Conservation (phyloP, 805 yeast genomes). For the Clavispora fructus region DNA sequence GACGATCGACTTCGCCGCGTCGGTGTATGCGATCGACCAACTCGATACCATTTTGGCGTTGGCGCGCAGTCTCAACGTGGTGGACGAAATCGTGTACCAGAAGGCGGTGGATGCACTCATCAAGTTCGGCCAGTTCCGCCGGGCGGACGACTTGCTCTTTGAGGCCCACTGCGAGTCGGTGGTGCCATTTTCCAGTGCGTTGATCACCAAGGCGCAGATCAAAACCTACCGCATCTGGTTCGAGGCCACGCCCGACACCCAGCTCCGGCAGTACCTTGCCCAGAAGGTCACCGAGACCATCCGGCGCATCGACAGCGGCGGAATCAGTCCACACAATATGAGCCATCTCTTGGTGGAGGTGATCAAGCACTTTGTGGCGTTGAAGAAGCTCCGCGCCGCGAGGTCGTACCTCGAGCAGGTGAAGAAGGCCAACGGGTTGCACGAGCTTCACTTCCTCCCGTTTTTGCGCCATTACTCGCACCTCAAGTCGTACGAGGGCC, state of each 20-base stretch:
- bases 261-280: slow-evolving; percentile 4
- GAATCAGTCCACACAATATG: slow-evolving; percentile 5
- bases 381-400: slow-evolving; percentile 17
- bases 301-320: slow-evolving; percentile 6
- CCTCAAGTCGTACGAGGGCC: slow-evolving; percentile 13
- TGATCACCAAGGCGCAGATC: slow-evolving; percentile 24
- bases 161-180: slow-evolving; percentile 26
- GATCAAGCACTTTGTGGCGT: slow-evolving; percentile 19
- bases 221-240: slow-evolving; percentile 29
- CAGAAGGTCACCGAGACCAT: slow-evolving; percentile 10
- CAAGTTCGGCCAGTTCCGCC: slow-evolving; percentile 23
- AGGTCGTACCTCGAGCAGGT: slow-evolving; percentile 15
- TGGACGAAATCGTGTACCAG: slow-evolving; percentile 22
- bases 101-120: slow-evolving; percentile 26
- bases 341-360: slow-evolving; percentile 21
- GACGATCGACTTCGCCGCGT: slow-evolving; percentile 19
- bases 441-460: slow-evolving; percentile 27
- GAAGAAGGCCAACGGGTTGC: slow-evolving; percentile 12
- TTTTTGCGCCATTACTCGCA: slow-evolving; percentile 20
- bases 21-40: slow-evolving; percentile 17
- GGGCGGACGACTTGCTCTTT: slow-evolving; percentile 27
- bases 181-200: slow-evolving; percentile 26
- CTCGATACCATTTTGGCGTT: slow-evolving; percentile 14
- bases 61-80: slow-evolving; percentile 15
- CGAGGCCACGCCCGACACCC: slow-evolving; percentile 7